Evolutionary conservation across 2,329 filamentous ascomycete species (phyloP), one percentile per base, ranked within the genome.

Genomic region (Chrysosporium queenslandicum): DNA sequence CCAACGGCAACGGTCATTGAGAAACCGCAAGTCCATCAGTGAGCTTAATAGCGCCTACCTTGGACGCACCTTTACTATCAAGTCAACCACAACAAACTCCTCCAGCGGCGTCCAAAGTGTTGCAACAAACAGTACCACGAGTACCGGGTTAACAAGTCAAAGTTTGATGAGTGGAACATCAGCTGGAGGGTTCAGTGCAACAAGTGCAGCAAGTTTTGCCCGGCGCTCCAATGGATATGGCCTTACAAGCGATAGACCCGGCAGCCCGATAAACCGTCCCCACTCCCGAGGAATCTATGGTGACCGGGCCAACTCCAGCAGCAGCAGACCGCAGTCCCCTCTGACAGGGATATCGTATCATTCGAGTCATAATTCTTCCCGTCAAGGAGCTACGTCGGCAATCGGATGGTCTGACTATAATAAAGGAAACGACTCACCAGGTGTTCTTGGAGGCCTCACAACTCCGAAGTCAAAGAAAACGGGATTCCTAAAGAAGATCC

Each of bases 101-200:
- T 92, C 87, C 1, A 82, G 79, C 37, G 82, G 81, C 11, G 80
- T 82, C 47, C 81, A 83, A 58, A 90, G 84, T 59, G 81, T 74
- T 25, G 75, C 76, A 2, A 86, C 83, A 5, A 78, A 78, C 60
- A 74, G 74, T 54, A 85, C 80, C 58, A 80, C 77, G 37, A 87
- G 83, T 58, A 90, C 86, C 0, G 81, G 86, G 59, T 82, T 81
- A 65, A 96, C 88, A 14, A 82, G 84, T 60, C 81, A 85, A 60
- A 97, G 87, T 62, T 68, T 98, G 40, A 96, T 96, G 91, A 97
- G 91, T 66, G 92, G 91, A 2, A 78, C 81, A 49, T 97, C 92
- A 50, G 92, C 92, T 0, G 83, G 90, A 47, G 91, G 80, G 11
- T 88, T 96, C 68, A 97, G 91, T 66, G 87, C 89, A 47, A 97